Conservation (phyloP, 2,329 filamentous ascomycete species). For the Phyllosticta paracitricarpa region DNA sequence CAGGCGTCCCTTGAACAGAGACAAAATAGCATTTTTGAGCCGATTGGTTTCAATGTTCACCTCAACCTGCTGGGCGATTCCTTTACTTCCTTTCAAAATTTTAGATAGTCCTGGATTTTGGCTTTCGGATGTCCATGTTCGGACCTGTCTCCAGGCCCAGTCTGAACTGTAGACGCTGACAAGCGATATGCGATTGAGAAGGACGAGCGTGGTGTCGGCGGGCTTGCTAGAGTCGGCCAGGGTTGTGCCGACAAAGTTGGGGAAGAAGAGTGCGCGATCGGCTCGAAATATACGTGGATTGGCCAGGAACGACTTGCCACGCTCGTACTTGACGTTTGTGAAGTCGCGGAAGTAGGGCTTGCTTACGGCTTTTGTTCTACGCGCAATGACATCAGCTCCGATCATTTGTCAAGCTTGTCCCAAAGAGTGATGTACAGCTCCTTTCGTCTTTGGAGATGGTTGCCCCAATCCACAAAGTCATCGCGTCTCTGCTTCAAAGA, state of each 20-base stretch:
- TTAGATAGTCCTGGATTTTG: constrained; percentile 61
- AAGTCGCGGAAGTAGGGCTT: constrained; percentile 96
- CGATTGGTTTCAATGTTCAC: constrained; percentile 81
- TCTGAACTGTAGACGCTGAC: constrained; percentile 71
- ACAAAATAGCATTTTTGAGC: constrained; percentile 50
- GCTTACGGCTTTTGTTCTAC: constrained; percentile 61
- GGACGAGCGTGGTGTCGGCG: constrained; percentile 61
- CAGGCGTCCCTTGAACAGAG: constrained; percentile 43
- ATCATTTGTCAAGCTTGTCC: background rate
- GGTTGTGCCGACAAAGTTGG: constrained; percentile 77
- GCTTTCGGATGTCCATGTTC: constrained; percentile 53
- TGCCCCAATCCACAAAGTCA: constrained; percentile 77
- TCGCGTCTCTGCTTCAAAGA: constrained; percentile 58
- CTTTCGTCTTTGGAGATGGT: constrained; percentile 66
- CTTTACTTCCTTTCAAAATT: constrained; percentile 44
- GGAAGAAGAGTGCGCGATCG: constrained; percentile 81
- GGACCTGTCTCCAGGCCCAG: constrained; percentile 77
- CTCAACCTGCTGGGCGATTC: constrained; percentile 63
- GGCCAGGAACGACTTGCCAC: constrained; percentile 86
- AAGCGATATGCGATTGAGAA: constrained; percentile 65
- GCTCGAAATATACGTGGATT: constrained; percentile 75
- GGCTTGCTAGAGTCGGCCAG: constrained; percentile 44
- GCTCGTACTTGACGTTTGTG: constrained; percentile 65
- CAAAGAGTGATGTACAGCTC: constrained; percentile 49
- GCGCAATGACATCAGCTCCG: background rate